Evolutionary conservation across 257 asterid species (phyloP).

Genomic region (Dorcoceras hygrometricum): DNA sequence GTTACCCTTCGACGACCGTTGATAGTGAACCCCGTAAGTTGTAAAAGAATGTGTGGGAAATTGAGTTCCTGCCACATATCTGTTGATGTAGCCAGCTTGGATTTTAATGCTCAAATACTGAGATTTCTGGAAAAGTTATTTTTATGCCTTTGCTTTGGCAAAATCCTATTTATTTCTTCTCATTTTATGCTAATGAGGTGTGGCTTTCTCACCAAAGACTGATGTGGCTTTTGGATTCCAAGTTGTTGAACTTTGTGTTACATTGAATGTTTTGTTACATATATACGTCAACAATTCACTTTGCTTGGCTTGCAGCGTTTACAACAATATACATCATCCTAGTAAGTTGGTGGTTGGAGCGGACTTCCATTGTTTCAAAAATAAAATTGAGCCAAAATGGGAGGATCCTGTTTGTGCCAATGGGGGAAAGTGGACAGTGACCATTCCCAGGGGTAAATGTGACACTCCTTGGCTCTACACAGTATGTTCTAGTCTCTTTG

Average conservation of each 20-base stretch:
- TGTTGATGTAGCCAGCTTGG: not conserved
- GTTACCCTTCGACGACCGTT: not conserved
- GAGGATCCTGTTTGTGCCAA: slow-evolving; percentile 93
- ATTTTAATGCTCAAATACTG: not conserved
- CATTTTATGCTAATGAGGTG: not conserved
- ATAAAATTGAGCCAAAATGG: slow-evolving; percentile 88
- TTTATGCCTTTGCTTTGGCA: not conserved
- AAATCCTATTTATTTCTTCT: not conserved
- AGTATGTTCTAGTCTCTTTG: slow-evolving; percentile 35
- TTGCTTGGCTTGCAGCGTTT: slow-evolving; percentile 53
- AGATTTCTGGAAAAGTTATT: not conserved
- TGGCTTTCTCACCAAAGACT: slow-evolving; percentile 4
- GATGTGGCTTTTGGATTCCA: not conserved
- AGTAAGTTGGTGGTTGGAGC: slow-evolving; percentile 74
- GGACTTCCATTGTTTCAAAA: slow-evolving; percentile 82
- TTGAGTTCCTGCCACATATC: not conserved
- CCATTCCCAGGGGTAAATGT: slow-evolving; percentile 54
- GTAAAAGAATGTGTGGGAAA: not conserved
- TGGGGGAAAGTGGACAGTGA: slow-evolving; percentile 90
- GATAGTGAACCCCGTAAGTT: not conserved
- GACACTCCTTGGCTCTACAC: slow-evolving; percentile 86
- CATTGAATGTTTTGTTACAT: not conserved
- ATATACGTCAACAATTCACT: slow-evolving; percentile 3
- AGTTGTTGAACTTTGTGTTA: not conserved
- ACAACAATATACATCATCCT: slow-evolving; percentile 75